These are phyloP conservation scores for Peltaster fructicola DNA, from an alignment of 2,329 filamentous ascomycete species.

Conservation along the genomic window DNA sequence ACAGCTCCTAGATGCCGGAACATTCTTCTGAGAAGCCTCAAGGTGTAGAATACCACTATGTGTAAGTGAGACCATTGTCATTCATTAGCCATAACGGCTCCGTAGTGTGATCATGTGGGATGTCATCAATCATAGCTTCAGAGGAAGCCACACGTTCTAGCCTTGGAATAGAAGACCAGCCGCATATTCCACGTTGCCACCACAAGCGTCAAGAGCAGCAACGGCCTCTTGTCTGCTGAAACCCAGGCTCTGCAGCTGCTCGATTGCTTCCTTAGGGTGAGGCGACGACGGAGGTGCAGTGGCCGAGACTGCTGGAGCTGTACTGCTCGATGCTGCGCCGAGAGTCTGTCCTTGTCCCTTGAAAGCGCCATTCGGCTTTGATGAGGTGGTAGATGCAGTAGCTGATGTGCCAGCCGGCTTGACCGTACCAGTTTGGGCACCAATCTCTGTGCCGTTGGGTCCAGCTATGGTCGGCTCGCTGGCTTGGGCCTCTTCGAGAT, in stretches of 20 bases:
- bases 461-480: slow-evolving; percentile 73
- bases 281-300: slow-evolving; percentile 7
- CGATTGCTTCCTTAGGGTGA: slow-evolving; percentile 48
- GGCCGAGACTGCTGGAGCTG: slow-evolving; percentile 4
- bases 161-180: slow-evolving; percentile 53
- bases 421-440: slow-evolving; percentile 64
- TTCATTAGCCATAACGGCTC: too few species aligned
- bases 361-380: slow-evolving; percentile 10
- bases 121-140: too few species aligned
- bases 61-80: too few species aligned
- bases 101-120: too few species aligned
- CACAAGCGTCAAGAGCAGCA: slow-evolving; percentile 62
- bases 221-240: slow-evolving; percentile 61
- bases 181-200: slow-evolving; percentile 77
- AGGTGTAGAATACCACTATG: too few species aligned
- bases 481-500: slow-evolving; percentile 50
- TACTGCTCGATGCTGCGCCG: slow-evolving; percentile 9
- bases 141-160: slow-evolving; percentile 1
- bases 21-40: too few species aligned
- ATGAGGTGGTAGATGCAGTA: slow-evolving; percentile 14
- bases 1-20: too few species aligned
- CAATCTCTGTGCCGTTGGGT: slow-evolving; percentile 76
- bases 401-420: slow-evolving; percentile 31
- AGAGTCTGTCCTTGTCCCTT: slow-evolving; percentile 17
- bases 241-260: slow-evolving; percentile 60